A percentile compares a stretch with the other conserved stretches of the same genome.
Evolutionary conservation across 2,329 filamentous ascomycete species (phyloP).

Genomic region (Fusarium sambucinum): DNA sequence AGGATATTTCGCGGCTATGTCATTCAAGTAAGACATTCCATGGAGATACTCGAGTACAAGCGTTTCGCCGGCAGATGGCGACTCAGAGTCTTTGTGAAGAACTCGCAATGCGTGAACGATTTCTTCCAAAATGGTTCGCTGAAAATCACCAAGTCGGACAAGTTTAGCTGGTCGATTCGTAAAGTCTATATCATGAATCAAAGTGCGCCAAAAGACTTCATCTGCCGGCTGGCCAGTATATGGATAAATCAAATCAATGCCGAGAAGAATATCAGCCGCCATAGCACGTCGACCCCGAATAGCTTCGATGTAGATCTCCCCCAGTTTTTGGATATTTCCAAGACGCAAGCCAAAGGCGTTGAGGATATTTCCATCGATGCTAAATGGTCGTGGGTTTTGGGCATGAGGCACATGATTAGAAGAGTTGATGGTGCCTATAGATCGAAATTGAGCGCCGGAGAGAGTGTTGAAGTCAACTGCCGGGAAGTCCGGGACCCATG

Average conservation of each 20-base stretch:
- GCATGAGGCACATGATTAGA: background rate
- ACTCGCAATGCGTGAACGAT: background rate
- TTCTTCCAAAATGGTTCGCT: background rate
- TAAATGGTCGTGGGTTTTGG: background rate
- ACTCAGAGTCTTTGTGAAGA: background rate
- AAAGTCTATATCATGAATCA: background rate
- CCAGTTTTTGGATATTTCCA: background rate
- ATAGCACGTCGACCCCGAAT: background rate
- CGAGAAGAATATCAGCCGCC: background rate
- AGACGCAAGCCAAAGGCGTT: background rate
- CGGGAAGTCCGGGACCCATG: conserved; percentile 1
- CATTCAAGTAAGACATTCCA: background rate
- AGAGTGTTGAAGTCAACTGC: background rate
- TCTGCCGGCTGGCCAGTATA: background rate
- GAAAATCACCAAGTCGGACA: background rate
- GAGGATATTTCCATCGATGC: accelerated
- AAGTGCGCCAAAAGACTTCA: conserved; percentile 6
- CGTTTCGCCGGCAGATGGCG: background rate
- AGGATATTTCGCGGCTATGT: background rate
- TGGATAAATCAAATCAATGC: background rate
- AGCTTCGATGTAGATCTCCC: background rate
- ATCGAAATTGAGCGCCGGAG: background rate
- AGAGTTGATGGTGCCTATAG: background rate
- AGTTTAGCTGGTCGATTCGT: background rate
- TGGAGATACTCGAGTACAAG: accelerated